Base-by-base conservation (phyloP, 2,329 filamentous ascomycete genomes). In the Pseudomassariella vexata region DNA sequence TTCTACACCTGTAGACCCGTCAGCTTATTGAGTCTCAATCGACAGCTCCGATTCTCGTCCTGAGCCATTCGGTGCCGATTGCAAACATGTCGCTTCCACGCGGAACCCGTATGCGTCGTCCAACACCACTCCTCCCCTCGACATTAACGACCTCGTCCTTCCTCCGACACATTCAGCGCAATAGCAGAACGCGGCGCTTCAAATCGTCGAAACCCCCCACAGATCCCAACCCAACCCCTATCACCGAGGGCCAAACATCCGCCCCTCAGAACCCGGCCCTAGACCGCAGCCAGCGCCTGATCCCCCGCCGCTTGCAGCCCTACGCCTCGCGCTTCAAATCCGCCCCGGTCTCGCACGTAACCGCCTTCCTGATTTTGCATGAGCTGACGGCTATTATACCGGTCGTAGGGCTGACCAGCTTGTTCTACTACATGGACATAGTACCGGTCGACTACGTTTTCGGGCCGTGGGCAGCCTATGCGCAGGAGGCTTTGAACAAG, bases 351-450 rank as follows among this genome's bases (percentile, higher is more conserved):
- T 85, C 85, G 1, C 87, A 95, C 60, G 68, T 94, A 24, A 76
- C 82, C 2, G 81, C 90, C 0, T 98, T 98, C 56, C 66, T 96
- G 9, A 66, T 95, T 23, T 71, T 98, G 0, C 92, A 98, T 64
- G 92, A 98, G 59, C 55, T 95, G 26, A 96, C 92, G 1, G 90
- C 92, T 8, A 63, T 95, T 9, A 58, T 90, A 2, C 90, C 90
- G 0, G 61, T 96, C 0, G 56, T 94, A 23, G 81, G 75, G 0
- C 70, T 96, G 1, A 79, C 85, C 15, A 79, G 71, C 1, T 55
- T 77, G 2, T 95, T 98, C 57, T 85, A 96, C 61, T 88, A 86
- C 53, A 78, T 77, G 2, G 68, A 79, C 39, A 84, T 82, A 69
- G 68, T 87, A 18, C 88, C 90, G 0, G 49, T 73, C 11, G 50